Base-by-base conservation (phyloP, 768 basidiomycete species). In the Kwoniella dejecticola region DNA sequence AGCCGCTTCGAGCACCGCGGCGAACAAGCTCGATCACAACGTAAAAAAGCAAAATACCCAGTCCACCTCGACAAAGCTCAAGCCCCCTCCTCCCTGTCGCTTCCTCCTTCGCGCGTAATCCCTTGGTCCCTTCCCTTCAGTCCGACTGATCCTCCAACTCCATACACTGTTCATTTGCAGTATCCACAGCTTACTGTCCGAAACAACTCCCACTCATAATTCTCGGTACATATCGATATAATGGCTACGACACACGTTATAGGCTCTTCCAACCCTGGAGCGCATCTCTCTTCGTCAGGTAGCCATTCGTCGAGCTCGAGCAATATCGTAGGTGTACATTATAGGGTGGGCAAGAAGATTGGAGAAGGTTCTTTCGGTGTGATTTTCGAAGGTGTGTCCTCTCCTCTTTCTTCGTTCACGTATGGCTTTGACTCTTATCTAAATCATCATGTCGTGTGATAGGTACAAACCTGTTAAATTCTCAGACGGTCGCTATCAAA, bases 401-500 rank as follows among this genome's bases (percentile, higher is more conserved):
- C n/a, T 15, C 3, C 3, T 64, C 29, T 41, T 41, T n/a, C 26
- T 17, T 83, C 90, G 80, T 91, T 89, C 68, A 90, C 90, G 82
- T 90, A 89, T 88, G 60, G n/a, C 71, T 65, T 50, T 45, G 46
- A 17, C 15, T n/a, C n/a, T n/a, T n/a, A n/a, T n/a, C n/a, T 38
- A 29, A 3, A 48, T 21, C 26, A 30, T 61, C 31, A 29, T 33
- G 42, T 30, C 29, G 52, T 21, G 10, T n/a, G 19, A 49, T 75
- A 97, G 95, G 95, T 26, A 95, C 93, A 7, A 99, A 99, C 78
- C 83, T 99, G 30, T 87, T 98, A 82, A 99, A 99, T 83, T 92
- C 90, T 3, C 93, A 95, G 82, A 94, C 93, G 10, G 95, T 98
- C 63, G 96, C 96, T 66, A 98, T 99, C 87, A 99, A 99, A 84